phyloP scores from a whole-genome alignment of 495 filamentous ascomycete species.

The Clohesyomyces aquaticus region DNA sequence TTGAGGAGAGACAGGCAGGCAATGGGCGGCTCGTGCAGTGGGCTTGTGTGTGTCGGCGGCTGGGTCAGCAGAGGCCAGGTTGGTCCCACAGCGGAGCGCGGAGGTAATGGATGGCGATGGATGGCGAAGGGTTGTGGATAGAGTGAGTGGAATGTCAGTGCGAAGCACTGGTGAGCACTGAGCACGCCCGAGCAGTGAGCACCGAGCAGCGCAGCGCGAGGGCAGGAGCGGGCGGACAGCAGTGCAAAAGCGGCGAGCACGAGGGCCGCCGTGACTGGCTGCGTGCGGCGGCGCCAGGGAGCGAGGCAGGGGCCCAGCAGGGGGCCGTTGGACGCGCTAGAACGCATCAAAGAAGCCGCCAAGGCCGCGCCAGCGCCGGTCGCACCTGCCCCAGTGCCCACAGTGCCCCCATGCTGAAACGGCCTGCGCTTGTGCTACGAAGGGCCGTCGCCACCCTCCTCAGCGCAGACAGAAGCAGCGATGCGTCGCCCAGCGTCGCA shows the following conservation, averaged over 20 bases:
- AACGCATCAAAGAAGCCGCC: conserved; percentile 17
- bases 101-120: conserved; percentile 9
- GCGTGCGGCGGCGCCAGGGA: neutral
- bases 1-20: conserved; percentile 14
- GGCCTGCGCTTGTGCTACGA: neutral
- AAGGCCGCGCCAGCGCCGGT: too few species aligned
- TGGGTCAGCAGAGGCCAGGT: conserved; percentile 5
- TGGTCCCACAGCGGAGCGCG: neutral
- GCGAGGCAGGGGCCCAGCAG: neutral
- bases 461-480: too few species aligned
- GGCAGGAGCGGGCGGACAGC: neutral
- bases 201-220: neutral
- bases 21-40: neutral
- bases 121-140: neutral
- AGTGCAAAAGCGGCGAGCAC: conserved; percentile 8
- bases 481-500: neutral
- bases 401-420: neutral
- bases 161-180: conserved; percentile 20
- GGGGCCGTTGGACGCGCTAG: conserved; percentile 10
- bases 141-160: neutral
- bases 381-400: too few species aligned
- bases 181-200: conserved; percentile 28
- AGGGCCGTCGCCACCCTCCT: too few species aligned
- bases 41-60: conserved; percentile 11
- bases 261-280: neutral